Conservation (phyloP, 2,329 filamentous ascomycete genomes). For the Anisogramma anomala region DNA sequence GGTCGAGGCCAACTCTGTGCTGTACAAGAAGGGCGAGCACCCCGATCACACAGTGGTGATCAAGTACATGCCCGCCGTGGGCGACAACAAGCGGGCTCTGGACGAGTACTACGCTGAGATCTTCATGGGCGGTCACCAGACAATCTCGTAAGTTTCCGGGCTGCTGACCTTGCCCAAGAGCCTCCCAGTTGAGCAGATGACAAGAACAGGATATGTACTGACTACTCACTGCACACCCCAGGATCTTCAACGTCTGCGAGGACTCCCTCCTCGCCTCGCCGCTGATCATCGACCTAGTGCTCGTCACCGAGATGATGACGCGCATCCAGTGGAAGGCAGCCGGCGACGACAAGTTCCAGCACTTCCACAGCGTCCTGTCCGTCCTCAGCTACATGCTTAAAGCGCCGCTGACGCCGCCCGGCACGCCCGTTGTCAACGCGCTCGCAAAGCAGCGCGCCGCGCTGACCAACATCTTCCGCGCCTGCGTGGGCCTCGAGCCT, state of each 20-base stretch:
- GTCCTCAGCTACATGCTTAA: slow-evolving; percentile 98
- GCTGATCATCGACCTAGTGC: slow-evolving; percentile 89
- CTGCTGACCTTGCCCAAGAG: neutral
- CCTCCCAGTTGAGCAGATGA: neutral
- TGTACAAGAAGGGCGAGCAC: slow-evolving; percentile 88
- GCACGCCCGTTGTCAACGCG: slow-evolving; percentile 90
- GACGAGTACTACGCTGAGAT: slow-evolving; percentile 99
- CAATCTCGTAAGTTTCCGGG: slow-evolving; percentile 63
- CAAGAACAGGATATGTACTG: neutral
- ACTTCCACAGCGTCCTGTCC: slow-evolving; percentile 94
- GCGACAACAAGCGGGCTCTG: slow-evolving; percentile 96
- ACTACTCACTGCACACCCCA: slow-evolving; percentile 24
- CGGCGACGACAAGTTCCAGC: slow-evolving; percentile 60
- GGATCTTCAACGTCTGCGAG: slow-evolving; percentile 97
- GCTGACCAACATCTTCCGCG: slow-evolving; percentile 96
- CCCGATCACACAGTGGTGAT: slow-evolving; percentile 98
- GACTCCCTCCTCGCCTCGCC: slow-evolving; percentile 93
- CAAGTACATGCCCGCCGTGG: slow-evolving; percentile 99
- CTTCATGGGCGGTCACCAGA: slow-evolving; percentile 97
- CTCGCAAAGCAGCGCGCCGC: slow-evolving; percentile 92
- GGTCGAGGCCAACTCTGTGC: slow-evolving; percentile 86
- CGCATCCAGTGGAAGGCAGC: slow-evolving; percentile 80
- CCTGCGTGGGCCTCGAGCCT: slow-evolving; percentile 89
- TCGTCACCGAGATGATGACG: slow-evolving; percentile 96
- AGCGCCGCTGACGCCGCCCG: slow-evolving; percentile 86